Conservation (phyloP, 2,329 filamentous ascomycete species). For the Ustulina deusta region DNA sequence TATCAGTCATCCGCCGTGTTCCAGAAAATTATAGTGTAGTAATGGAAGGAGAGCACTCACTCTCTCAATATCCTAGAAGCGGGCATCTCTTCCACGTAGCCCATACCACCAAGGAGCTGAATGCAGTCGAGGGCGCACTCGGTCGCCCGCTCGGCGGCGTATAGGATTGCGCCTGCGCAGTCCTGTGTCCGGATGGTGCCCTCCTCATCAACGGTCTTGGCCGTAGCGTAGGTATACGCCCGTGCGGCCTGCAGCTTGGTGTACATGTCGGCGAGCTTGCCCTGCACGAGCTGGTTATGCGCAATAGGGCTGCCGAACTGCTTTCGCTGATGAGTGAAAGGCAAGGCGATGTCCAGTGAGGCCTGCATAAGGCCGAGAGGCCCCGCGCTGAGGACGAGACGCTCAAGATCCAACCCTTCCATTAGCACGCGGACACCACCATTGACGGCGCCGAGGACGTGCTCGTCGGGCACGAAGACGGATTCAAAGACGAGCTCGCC, state of each 20-base stretch:
- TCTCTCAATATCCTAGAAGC: constrained; percentile 85
- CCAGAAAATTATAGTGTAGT: not conserved
- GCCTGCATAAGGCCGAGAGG: constrained; percentile 96
- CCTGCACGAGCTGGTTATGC: constrained; percentile 93
- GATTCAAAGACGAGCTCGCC: constrained; percentile 92
- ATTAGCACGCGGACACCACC: constrained; percentile 90
- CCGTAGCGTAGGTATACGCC: constrained; percentile 90
- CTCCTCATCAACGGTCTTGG: constrained; percentile 81
- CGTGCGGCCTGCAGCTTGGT: constrained; percentile 86
- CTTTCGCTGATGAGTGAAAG: constrained; percentile 88
- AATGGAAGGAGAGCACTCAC: constrained; percentile 55
- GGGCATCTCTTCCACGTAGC: constrained; percentile 95
- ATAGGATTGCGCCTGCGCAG: constrained; percentile 93
- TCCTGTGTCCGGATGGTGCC: constrained; percentile 84
- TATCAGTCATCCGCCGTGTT: constrained; percentile 46
- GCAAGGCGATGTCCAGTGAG: constrained; percentile 84
- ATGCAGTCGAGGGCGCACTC: constrained; percentile 89
- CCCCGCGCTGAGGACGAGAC: constrained; percentile 89
- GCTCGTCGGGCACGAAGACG: constrained; percentile 87
- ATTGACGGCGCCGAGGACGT: constrained; percentile 84
- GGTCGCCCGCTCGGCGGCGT: constrained; percentile 90
- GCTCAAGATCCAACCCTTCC: constrained; percentile 94
- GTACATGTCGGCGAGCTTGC: constrained; percentile 96
- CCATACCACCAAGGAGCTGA: constrained; percentile 93
- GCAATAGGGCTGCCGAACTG: constrained; percentile 91